Base-by-base conservation (phyloP, 208 protist genomes). In the Zelonia costaricensis region DNA sequence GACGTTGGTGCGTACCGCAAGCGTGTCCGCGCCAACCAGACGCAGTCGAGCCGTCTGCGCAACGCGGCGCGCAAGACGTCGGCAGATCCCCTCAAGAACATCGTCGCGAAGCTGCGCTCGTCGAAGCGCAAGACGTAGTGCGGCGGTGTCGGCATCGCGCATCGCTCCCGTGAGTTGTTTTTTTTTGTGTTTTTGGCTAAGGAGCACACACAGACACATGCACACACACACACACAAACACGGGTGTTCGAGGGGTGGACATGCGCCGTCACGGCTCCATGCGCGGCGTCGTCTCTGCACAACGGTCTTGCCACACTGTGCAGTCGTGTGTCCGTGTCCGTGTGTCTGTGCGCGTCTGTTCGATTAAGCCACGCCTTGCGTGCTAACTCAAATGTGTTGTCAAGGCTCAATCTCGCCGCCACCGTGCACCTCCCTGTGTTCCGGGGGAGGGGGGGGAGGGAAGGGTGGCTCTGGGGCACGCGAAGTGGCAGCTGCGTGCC, bases 1-100 rank as follows among this genome's bases (percentile, higher is more conserved):
- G 75, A 88, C 22, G 72, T 80, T 4, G 69, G 59, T n/a, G 55
- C 75, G n/a, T 97, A 90, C 74, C 75, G 75, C 13, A 71, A 85
- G 62, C 89, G 92, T 31, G 88, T 95, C 44, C 69, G 77, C 31
- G 74, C 86, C 4, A 69, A 74, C 42, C 73, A 84, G 51, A 82
- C 77, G 45, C 78, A 83, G 20, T 65, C 60, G 12, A 66, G 65
- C 20, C 28, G 49, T 23, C 67, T 84, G 27, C 75, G 63, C 20
- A 72, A 77, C 33, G 62, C 59, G 2, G 51, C 66, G 0, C 68
- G 42, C 4, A 88, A 82, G 59, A 69, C 55, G 15, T 42, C 74
- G 16, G 69, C 53, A 10, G 76, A 82, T 25, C 89, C 88, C 1
- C 69, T 94, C 20, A 90, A 84, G 65, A 65, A 75, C 4, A 76